Base-by-base conservation (phyloP, 202 grass and related monocot genomes). In the Schoenoplectus tabernaemontani region DNA sequence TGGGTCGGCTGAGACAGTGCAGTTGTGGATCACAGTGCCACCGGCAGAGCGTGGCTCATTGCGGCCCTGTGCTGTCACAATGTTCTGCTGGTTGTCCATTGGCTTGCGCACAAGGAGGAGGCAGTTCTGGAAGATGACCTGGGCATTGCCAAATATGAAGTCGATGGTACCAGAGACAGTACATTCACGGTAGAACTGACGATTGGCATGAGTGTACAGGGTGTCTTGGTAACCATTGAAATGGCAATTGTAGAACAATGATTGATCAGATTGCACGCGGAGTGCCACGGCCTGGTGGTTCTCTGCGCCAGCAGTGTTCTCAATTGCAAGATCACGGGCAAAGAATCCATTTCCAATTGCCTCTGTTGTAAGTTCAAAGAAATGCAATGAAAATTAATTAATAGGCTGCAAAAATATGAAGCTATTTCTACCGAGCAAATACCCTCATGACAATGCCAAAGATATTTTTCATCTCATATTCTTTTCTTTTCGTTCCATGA, bases 31-130 rank as follows among this genome's bases (percentile, higher is more conserved):
- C n/a, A 97, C 79, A 46, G 78, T 90, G 22, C 81, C 90, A 2
- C 87, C 83, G 1, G 70, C 78, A 0, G 85, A 85, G 17, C 78
- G 90, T 9, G 33, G 50, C 81, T 97, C 93, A 78, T 83, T 85
- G 9, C 93, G 87, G 0, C 93, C 93, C 59, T 97, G 93, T 38
- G 93, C 90, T 15, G 93, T 97, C 24, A 93, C 84, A 76, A 93
- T 97, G 83, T 97, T 97, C 85, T 86, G 85, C 87, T 97, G 93
- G 93, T 93, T 97, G 83, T 88, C 86, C 85, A 97, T 85, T 41
- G 91, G 92, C 72, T 16, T 80, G 50, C 91, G 84, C 46, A 85
- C 94, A 34, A 90, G 77, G 91, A 97, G 81, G 38, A 83, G 71
- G 84, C 91, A 92, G 86, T 97, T 97, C 86, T 97, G 94, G 65